phyloP scores from a whole-genome alignment of 768 basidiomycete species.

The Boletus eberwhitei region DNA sequence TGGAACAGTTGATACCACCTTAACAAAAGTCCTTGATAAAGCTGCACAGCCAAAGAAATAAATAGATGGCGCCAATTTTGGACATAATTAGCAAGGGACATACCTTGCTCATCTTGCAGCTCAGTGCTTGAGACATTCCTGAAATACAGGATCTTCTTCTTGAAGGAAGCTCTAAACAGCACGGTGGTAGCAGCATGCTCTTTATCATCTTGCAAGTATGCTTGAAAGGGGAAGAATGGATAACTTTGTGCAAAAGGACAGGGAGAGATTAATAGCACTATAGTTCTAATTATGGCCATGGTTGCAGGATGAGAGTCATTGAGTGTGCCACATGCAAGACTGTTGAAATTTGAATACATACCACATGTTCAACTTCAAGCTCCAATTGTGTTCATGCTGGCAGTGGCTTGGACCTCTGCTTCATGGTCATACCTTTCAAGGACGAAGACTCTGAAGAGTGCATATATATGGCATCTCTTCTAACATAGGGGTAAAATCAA shows the following conservation, averaged over 20 bases:
- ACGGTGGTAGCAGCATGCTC: conserved; percentile 73
- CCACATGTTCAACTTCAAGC: conserved; percentile 6
- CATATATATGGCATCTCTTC: not conserved
- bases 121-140: conserved; percentile 74
- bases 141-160: conserved; percentile 76
- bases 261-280: too few species aligned
- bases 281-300: too few species aligned
- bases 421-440: not conserved
- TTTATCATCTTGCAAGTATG: conserved; percentile 80
- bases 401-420: not conserved
- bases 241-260: conserved; percentile 72
- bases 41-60: conserved; percentile 36
- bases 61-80: not conserved
- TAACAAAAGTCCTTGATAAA: conserved; percentile 98
- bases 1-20: conserved; percentile 22
- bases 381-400: too few species aligned
- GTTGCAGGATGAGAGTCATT: too few species aligned
- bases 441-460: too few species aligned
- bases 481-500: not conserved
- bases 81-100: conserved; percentile 13
- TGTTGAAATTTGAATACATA: too few species aligned
- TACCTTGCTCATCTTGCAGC: conserved; percentile 69
- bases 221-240: conserved; percentile 86
- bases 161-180: conserved; percentile 79
- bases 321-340: too few species aligned